Base-by-base conservation (phyloP, 164 flowering plant species). In the Nymphaea colorata region DNA sequence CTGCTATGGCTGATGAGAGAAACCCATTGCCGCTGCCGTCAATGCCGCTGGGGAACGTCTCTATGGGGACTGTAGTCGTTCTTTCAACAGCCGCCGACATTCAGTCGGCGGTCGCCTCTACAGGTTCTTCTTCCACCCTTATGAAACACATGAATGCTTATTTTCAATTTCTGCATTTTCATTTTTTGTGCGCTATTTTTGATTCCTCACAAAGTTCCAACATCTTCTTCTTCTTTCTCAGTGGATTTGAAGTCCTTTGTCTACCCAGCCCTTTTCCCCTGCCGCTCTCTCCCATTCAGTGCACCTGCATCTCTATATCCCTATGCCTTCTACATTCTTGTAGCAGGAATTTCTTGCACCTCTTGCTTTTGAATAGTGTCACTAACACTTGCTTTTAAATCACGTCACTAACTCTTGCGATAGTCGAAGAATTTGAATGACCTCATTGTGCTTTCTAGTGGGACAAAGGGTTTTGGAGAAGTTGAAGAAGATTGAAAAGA, bases 401-500 rank as follows among this genome's bases (percentile, higher is more conserved):
- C 70, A 10, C 42, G 44, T 7, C 5, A 4, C 55, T 47, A 25
- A 47, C 55, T 6, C 55, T 12, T 6, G 55, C 2, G 55, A 47
- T 47, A 12, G 4, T 47, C 5, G 55, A 47, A 12, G 55, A 7
- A 47, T 2, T 12, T 7, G 11, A 47, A 4, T 12, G 55, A 12
- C 55, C 12, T 47, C 55, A 4, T 47, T 12, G 55, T 12, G 7
- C 55, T 47, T 12, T 47, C 55, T 12, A 12, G 12, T 47, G 55
- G 55, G 12, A 47, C 55, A 12, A 47, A 47, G 11, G 12, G 55
- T 47, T 7, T 12, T 2, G 11, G 11, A 12, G 5, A 7, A 2
- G 55, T 47, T 6, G 55, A 47, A 12, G 55, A 47, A 12, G 55
- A 47, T 47, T 12, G 55, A 47, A 12, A 47, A 47, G 88, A 94